Evolutionary conservation across 805 yeast species (phyloP), one percentile per base, ranked within the genome.

Genomic region (Ogataea paraovalis): DNA sequence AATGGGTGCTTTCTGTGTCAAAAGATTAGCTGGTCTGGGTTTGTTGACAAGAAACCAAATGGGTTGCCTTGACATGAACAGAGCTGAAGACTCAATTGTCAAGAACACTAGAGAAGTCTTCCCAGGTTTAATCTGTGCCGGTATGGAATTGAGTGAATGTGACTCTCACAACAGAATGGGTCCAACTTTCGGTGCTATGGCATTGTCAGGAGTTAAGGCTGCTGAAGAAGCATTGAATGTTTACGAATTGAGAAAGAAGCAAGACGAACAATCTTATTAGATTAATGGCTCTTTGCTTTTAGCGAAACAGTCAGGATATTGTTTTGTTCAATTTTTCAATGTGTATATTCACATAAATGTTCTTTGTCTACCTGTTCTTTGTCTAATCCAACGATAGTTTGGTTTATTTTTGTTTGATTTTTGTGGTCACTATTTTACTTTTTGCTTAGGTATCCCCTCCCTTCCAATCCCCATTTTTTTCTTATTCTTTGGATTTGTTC

Each of bases 121-220:
- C 45, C 84, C 85, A 16, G 87, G 87, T 27, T 71, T 81, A 50
- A 64, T 73, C 48, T 82, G 80, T 50, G 83, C 85, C 43, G 91
- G 92, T 58, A 85, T 85, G 92, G 91, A 85, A 68, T 74, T 83
- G 54, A 82, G 87, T 30, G 90, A 85, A 63, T 78, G 84, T 46
- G 87, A 83, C 59, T 90, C 90, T 22, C 77, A 80, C 56, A 82
- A 83, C 75, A 78, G 92, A 69, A 85, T 85, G 90, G 91, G 91
- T 23, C 91, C 92, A 43, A 84, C 90, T 36, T 85, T 85, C 56
- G 90, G 89, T 50, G 90, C 90, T 41, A 85, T 85, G 91, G 84
- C 80, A 30, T 76, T 83, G 48, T 79, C 86, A 23, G 92, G 92
- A 58, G 83, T 84, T 56, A 83, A 83, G 68, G 90, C 91, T 39